Base-by-base conservation (phyloP, 495 filamentous ascomycete species). In the Lasiosphaeria ovina region DNA sequence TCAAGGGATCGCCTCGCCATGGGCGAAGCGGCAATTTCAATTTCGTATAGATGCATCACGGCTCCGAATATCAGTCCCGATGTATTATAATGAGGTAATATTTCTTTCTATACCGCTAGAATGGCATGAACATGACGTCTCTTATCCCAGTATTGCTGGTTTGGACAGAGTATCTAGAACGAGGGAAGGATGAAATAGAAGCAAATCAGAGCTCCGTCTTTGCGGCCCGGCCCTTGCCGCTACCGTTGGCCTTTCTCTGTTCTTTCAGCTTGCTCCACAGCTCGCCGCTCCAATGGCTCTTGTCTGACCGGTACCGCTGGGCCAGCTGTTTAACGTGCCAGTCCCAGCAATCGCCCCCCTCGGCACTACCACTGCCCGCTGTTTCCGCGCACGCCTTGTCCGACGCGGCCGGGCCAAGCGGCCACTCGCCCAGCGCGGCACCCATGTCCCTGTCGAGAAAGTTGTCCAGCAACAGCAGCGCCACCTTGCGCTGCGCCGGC, bases 391-490 rank as follows among this genome's bases (percentile, higher is more conserved):
- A 78, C 38, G 57, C 68, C 24, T 55, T 54, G 40, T 74, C 66
- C 3, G 52, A n/a, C 32, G 62, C 64, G 49, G 64, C 63, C n/a
- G 8, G 45, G n/a, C 44, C 51, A 6, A 35, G 59, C 2, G 80
- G 82, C 77, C 80, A 85, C 56, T 79, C 62, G 5, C 80, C 80
- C 3, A 79, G 49, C 5, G 70, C 66, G 1, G 81, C 81, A 42
- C 82, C 79, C 78, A 86, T 83, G 32, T 81, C 76, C 47, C 80
- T 77, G 68, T 87, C 84, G 17, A 87, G 72, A 51, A 87, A 87
- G 57, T 78, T 82, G 60, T 88, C 85, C 7, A 80, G 71, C 17
- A 86, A 69, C 52, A 87, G 77, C 17, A 79, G 71, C 1, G 73
- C 81, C 12, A 80, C 77, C 60, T 75, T 78, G 35, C 66, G 71